Evolutionary conservation across 768 basidiomycete species (phyloP), one percentile per base, ranked within the genome.

Genomic region (Ramaria sp.): DNA sequence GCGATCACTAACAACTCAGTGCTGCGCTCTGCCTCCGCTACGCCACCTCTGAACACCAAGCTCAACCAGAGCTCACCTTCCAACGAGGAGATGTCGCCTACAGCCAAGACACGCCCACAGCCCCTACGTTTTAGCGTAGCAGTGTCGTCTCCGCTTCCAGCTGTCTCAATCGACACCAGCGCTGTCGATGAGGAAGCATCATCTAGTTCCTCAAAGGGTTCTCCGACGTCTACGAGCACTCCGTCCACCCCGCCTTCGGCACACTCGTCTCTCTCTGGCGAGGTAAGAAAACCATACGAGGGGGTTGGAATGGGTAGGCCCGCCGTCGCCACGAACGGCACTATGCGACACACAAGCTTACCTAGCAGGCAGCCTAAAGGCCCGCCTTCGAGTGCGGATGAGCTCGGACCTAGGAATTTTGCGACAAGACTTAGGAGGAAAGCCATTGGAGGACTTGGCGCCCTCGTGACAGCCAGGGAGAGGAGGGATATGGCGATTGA

Each of bases 241-340:
- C 88, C 89, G 3, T 80, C 83, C 43, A 89, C 88, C 1, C 86
- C 89, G 11, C 80, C 79, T 61, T 85, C 86, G 17, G 77, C 82
- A 43, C 78, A 82, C 47, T 86, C 84, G 60, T 79, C 83, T 55
- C 81, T 91, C 63, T 88, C 87, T 71, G 85, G 89, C 73, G 89
- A 91, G 71, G 88, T 84, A 41, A 91, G 89, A 80, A 89, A 87
- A 72, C 70, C 90, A 59, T 91, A 89, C 67, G 90, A 91, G 71
- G 90, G 90, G 39, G 78, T 93, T 41, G 87, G 90, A n/a, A 81
- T 91, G 55, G 87, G 88, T 39, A 79, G 88, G 58, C 80, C 86
- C 27, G 73, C 71, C 31, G 22, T 49, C 17, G 34, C 53, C 24
- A 50, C 46, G 41, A 58, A 57, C 37, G 69, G 71, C 65, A 77